A percentile compares a stretch with the other conserved stretches of the same genome.
Conservation (phyloP, 306 rosid genomes). For the Castanopsis chinensis region DNA sequence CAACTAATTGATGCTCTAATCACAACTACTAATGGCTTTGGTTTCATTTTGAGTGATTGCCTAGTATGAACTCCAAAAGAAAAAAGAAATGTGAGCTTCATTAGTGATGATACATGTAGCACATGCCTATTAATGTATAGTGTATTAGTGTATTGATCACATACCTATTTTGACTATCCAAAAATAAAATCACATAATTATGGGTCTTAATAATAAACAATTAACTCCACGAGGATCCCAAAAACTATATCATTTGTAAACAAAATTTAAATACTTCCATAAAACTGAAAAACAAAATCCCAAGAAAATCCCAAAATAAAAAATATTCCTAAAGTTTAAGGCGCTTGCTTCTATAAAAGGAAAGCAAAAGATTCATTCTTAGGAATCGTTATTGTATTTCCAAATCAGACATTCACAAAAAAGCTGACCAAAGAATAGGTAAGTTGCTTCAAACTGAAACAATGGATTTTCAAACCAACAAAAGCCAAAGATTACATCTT, state of each 20-base stretch:
- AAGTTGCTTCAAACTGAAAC: constrained; percentile 84
- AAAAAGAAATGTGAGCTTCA: not conserved
- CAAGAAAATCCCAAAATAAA: constrained; percentile 18
- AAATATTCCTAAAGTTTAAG: constrained; percentile 23
- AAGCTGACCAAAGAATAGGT: constrained; percentile 53
- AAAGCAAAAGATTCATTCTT: constrained; percentile 55
- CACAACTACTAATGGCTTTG: not conserved
- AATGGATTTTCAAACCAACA: constrained; percentile 63
- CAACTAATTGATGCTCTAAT: not conserved
- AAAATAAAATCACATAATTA: too few species aligned
- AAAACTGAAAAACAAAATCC: constrained; percentile 21
- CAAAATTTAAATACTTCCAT: not conserved
- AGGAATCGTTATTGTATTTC: constrained; percentile 38
- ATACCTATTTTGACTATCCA: too few species aligned
- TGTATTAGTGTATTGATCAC: not conserved
- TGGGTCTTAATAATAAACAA: too few species aligned
- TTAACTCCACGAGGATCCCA: not conserved
- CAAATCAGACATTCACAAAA: constrained; percentile 27
- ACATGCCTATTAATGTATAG: not conserved
- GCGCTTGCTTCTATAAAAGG: constrained; percentile 68
- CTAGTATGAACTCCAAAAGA: too few species aligned
- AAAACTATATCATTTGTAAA: not conserved
- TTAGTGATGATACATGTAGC: not conserved
- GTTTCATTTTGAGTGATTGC: too few species aligned
- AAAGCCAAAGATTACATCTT: constrained; percentile 57